These are phyloP conservation scores for Coleophoma cylindrospora DNA, from an alignment of 2,329 filamentous ascomycete genomes.

Conservation along the genomic window DNA sequence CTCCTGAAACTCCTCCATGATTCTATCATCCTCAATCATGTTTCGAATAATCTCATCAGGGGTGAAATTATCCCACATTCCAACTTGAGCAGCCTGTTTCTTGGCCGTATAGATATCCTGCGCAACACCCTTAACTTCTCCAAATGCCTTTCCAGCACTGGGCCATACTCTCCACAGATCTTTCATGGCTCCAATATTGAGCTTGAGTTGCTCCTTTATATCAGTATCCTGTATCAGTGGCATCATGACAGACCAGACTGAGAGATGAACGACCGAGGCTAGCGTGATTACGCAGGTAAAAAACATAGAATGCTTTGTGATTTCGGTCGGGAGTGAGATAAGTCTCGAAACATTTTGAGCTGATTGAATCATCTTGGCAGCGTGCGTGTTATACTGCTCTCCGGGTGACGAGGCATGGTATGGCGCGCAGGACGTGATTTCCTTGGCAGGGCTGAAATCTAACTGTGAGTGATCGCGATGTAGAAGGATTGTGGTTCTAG, in stretches of 20 bases:
- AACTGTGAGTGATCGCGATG: conserved; percentile 77
- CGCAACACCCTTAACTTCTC: conserved; percentile 74
- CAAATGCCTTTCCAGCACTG: conserved; percentile 55
- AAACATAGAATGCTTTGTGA: conserved; percentile 75
- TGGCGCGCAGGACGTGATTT: conserved; percentile 61
- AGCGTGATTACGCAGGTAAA: conserved; percentile 78
- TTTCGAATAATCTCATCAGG: conserved; percentile 24
- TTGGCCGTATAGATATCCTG: conserved; percentile 55
- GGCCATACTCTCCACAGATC: conserved; percentile 23
- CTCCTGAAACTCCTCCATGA: conserved; percentile 25
- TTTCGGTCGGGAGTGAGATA: conserved; percentile 66
- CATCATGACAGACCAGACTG: conserved; percentile 57
- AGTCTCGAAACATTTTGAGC: conserved; percentile 74
- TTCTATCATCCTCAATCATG: conserved; percentile 24
- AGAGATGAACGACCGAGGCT: conserved; percentile 76
- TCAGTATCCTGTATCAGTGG: conserved; percentile 49
- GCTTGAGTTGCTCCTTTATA: conserved; percentile 68
- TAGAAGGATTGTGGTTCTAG: conserved; percentile 63
- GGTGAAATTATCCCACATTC: conserved; percentile 20
- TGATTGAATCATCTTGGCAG: conserved; percentile 73
- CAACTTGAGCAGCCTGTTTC: conserved; percentile 21
- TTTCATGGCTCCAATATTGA: conserved; percentile 51
- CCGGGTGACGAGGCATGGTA: conserved; percentile 31
- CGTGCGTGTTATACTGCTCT: conserved; percentile 44
- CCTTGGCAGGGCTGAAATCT: conserved; percentile 50